Base-by-base conservation (phyloP, 306 rosid species). In the Acmispon strigosus region DNA sequence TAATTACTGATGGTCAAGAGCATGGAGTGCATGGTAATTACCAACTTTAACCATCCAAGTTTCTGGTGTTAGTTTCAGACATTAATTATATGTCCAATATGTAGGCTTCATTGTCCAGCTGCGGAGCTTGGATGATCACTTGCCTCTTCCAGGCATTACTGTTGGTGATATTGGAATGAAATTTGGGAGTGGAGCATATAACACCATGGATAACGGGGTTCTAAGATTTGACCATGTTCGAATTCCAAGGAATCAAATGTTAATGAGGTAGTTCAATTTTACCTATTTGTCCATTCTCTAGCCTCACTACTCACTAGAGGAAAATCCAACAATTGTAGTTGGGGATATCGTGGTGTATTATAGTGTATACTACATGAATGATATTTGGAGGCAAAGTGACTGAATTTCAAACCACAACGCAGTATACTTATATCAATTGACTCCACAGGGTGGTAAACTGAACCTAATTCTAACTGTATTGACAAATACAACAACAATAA, bases 201-300 rank as follows among this genome's bases (percentile, higher is more conserved):
- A 94, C 84, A 80, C 81, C 36, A 94, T 94, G 99, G 99, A 94
- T 84, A 94, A 94, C 66, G 99, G 99, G 63, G 82, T 94, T 49
- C 59, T 94, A 16, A 71, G 80, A 77, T 91, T 94, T 81, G 92
- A 91, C 66, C 81, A 89, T 44, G 90, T 94, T 32, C 85, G 96
- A 71, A 90, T 94, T 60, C 97, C 99, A 12, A 90, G 99, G 88
- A 68, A 84, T 69, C 99, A 91, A 79, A 87, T 94, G 95, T 82
- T 94, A 80, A 94, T 91, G 99, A 91, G 92, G 99, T 94, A 72
- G 70, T 60, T 66, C 56, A 37, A 52, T 17, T 76, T 45, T 50
- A 19, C 27, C 8, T 43, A 43, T 42, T 56, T 29, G 29, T 42
- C 58, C 66, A 32, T 56, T 47, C 13, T 74, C 49, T 61, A 62